These are phyloP conservation scores for Cairneyella variabilis DNA, from an alignment of 495 filamentous ascomycete species.

Conservation along the genomic window DNA sequence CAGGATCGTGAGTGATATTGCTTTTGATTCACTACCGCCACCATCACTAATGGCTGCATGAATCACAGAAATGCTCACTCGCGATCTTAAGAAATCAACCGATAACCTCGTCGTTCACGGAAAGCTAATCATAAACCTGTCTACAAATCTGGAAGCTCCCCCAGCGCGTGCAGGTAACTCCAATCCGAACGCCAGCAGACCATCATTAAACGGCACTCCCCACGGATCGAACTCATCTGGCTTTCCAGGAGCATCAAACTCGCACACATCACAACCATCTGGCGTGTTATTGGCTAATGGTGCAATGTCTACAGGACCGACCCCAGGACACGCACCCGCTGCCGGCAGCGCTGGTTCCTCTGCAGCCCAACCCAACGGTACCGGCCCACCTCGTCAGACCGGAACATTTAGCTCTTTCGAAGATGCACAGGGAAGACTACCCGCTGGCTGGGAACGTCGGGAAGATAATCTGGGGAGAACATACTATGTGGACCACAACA, in stretches of 20 bases:
- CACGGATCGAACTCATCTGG: constrained; percentile 19
- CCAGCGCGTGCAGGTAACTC: constrained; percentile 11
- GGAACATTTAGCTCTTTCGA: constrained; percentile 87
- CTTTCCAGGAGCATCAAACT: constrained; percentile 17
- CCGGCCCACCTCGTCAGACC: constrained; percentile 33
- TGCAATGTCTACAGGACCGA: constrained; percentile 24
- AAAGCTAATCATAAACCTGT: constrained; percentile 93
- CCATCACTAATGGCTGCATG: constrained; percentile 6
- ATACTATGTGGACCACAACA: constrained; percentile 99
- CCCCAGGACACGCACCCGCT: constrained; percentile 27
- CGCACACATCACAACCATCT: constrained; percentile 15
- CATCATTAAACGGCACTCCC: constrained; percentile 18
- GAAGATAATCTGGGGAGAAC: constrained; percentile 95
- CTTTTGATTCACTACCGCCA: constrained; percentile 10
- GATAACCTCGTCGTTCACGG: constrained; percentile 97
- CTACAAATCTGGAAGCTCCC: constrained; percentile 65
- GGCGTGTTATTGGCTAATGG: constrained; percentile 25
- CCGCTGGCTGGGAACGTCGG: constrained; percentile 91
- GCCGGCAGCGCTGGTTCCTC: constrained; percentile 23
- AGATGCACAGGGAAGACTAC: constrained; percentile 87
- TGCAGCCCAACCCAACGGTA: constrained; percentile 28
- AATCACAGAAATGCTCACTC: constrained; percentile 80
- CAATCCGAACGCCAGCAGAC: constrained; percentile 19
- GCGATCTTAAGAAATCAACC: constrained; percentile 95
- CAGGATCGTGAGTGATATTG: constrained; percentile 71